Conservation (phyloP, 2,329 filamentous ascomycete genomes). For the Aspergillus felis region DNA sequence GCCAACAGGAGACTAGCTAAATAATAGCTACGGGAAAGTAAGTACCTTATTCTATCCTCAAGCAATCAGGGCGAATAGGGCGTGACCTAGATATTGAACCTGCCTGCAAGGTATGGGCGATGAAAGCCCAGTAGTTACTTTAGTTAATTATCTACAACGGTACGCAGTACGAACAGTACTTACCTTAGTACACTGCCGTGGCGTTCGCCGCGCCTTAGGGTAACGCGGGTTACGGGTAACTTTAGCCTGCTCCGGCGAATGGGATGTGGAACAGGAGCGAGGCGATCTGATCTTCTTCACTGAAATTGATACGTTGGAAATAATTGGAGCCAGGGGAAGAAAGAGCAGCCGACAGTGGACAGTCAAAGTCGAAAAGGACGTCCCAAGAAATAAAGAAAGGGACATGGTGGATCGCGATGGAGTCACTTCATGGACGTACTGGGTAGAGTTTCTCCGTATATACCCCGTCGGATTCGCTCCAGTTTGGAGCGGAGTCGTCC, state of each 20-base stretch:
- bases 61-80: too few species aligned
- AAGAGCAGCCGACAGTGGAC: background rate
- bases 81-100: too few species aligned
- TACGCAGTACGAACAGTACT: too few species aligned
- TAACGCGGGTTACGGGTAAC: background rate
- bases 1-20: too few species aligned
- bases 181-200: background rate
- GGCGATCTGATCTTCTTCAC: background rate
- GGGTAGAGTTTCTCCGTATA: background rate
- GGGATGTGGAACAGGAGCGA: background rate
- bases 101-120: too few species aligned
- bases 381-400: background rate
- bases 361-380: background rate
- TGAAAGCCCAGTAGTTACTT: background rate
- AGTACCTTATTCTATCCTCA: too few species aligned
- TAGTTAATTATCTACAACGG: too few species aligned
- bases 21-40: too few species aligned
- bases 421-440: background rate
- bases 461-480: background rate
- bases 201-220: background rate
- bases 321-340: background rate
- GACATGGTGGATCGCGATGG: background rate
- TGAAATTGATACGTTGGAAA: background rate
- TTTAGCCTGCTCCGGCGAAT: background rate
- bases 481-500: background rate